Evolutionary conservation across 352 stramenopile species (phyloP).

Genomic region (Globisporangium takayamanum): DNA sequence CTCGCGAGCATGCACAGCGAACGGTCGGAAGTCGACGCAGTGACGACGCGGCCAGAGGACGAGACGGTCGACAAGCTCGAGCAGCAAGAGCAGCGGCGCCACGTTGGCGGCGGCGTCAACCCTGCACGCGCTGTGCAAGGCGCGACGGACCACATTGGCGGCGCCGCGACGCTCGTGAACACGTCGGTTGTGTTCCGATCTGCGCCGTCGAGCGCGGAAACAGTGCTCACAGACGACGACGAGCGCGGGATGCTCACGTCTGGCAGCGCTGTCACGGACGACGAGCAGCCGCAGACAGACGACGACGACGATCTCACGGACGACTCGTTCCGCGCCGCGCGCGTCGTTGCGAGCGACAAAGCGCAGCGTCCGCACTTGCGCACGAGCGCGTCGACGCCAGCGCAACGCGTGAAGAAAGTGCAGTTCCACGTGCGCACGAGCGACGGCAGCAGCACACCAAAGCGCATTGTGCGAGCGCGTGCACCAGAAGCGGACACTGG

Average conservation of each 20-base stretch:
- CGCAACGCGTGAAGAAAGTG: constrained; percentile 11
- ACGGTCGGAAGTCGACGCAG: background rate
- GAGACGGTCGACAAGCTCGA: background rate
- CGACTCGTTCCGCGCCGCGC: background rate
- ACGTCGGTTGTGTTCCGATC: constrained; percentile 13
- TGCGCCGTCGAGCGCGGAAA: constrained; percentile 23
- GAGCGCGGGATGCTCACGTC: constrained; percentile 16
- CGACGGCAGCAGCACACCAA: background rate
- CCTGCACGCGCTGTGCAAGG: background rate
- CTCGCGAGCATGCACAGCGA: background rate
- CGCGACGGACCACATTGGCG: constrained; percentile 9
- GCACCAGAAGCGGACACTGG: background rate
- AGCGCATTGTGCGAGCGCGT: constrained; percentile 3
- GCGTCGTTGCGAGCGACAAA: background rate
- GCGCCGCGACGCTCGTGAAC: constrained; percentile 14
- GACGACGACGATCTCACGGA: background rate
- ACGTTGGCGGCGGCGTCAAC: background rate
- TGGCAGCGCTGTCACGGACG: background rate
- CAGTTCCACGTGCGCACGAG: constrained; percentile 1
- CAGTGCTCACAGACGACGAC: constrained; percentile 18
- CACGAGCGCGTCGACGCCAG: constrained; percentile 1
- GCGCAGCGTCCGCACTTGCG: constrained; percentile 2
- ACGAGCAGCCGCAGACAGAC: constrained; percentile 1
- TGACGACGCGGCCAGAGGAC: background rate
- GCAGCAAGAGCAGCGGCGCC: constrained; percentile 1